Percentiles rank a stretch among this genome's conserved stretches.
Conservation (phyloP, 2,329 filamentous ascomycete species). For the Juglanconis juglandina region DNA sequence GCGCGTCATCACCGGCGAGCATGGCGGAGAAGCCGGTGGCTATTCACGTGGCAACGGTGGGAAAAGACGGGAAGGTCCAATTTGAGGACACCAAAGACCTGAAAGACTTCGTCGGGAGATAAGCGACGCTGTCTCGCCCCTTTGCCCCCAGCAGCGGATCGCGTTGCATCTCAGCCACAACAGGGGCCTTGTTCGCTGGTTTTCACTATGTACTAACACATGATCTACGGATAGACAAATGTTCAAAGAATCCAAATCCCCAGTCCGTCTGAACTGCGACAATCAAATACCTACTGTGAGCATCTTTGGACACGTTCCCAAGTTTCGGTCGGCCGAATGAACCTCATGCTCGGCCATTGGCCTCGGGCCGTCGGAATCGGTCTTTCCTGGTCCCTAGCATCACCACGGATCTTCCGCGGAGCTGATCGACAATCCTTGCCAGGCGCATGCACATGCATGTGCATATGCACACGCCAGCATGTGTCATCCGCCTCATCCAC, state of each 20-base stretch:
- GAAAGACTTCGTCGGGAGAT: slow-evolving; percentile 50
- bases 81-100: slow-evolving; percentile 60
- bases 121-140: slow-evolving; percentile 3
- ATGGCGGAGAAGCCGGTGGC: slow-evolving; percentile 37
- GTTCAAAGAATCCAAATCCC: not conserved
- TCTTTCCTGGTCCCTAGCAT: not conserved
- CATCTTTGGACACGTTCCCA: not conserved
- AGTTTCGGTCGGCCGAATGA: not conserved
- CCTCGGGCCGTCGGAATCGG: not conserved
- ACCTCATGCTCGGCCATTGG: not conserved
- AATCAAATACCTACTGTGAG: too few relatives aligned
- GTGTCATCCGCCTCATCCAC: not conserved
- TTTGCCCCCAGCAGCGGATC: not conserved
- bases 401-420: not conserved
- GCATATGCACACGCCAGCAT: not conserved
- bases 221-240: not conserved
- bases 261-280: too few relatives aligned
- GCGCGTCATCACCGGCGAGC: slow-evolving; percentile 26
- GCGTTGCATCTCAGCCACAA: not conserved
- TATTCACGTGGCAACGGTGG: slow-evolving; percentile 55
- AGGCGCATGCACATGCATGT: not conserved
- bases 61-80: slow-evolving; percentile 61
- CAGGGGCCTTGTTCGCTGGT: not conserved
- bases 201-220: slow-evolving; percentile 10
- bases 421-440: not conserved